Base-by-base conservation (phyloP, 23 red algal genomes). In the Gracilariopsis chorda region DNA sequence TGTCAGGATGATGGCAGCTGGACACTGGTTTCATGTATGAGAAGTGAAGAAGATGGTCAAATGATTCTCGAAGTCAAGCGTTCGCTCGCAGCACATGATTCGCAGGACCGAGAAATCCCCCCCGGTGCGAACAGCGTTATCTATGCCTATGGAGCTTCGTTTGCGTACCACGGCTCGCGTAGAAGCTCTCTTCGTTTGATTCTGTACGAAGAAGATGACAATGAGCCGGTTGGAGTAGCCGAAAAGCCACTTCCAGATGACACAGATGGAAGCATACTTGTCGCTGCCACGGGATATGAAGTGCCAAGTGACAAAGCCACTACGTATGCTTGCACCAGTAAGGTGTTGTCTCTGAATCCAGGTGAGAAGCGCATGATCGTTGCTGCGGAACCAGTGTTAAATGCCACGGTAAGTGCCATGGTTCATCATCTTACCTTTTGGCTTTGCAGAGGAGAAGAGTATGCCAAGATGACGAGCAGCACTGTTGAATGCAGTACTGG, bases 371-470 rank as follows among this genome's bases (percentile, higher is more conserved):
- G 78, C 29, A 82, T 83, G 88, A 83, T 92, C 70, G 78, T 92
- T 14, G 88, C 77, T 19, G 88, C 77, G 4, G 88, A 92, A 58
- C 77, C 88, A 40, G 32, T 92, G 48, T 56, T 92, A 40, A 75
- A 92, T 60, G 61, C 61, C 32, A 73, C 53, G 14, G 67, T 52
- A 2, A 10, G 24, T 71, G 57, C 82, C 0, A 82, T 83, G 78
- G 88, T 92, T 2, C 88, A 92, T 59, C 88, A 92, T 53, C 83
- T 92, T 16, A 92, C 78, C 34, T 71, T 92, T 41, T 92, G 60
- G 21, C 67, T 70, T 14, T 72, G 77, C 41, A 92, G 51, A 53
- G 53, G 67, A 28, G 88, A 71, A 57, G 43, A 51, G n/a, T 92
- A 83, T 37, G 75, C 61, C 1, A 11, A 48, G 11, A 34, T 68